phyloP scores from a whole-genome alignment of 257 asterid species.

The Striga asiatica region DNA sequence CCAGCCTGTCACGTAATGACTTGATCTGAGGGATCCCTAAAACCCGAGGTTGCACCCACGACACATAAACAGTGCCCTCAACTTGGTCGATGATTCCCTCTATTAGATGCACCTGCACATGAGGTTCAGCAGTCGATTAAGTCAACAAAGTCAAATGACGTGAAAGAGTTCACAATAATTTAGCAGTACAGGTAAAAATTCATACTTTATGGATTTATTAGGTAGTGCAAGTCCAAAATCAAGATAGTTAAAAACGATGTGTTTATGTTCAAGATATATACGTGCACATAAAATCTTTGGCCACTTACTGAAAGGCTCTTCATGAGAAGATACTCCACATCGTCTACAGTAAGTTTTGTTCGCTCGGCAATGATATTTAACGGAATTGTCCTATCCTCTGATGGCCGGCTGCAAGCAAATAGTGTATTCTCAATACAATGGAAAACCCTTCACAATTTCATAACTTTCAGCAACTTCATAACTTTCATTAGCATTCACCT shows the following conservation, averaged over 20 bases:
- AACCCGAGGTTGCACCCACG: constrained; percentile 98
- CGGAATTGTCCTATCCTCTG: constrained; percentile 93
- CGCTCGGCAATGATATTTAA: constrained; percentile 66
- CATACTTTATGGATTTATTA: no score
- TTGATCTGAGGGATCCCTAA: constrained; percentile 73
- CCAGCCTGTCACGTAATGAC: constrained; percentile 75
- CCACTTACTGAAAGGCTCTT: constrained; percentile 65
- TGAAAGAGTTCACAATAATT: neutral
- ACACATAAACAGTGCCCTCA: constrained; percentile 73
- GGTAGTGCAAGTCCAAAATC: no score
- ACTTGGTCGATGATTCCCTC: constrained; percentile 97
- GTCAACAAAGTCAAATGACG: neutral
- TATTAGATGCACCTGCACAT: constrained; percentile 73
- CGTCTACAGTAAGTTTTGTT: constrained; percentile 73
- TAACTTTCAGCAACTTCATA: no score
- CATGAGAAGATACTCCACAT: constrained; percentile 93
- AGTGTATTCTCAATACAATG: neutral
- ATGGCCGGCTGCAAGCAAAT: constrained; percentile 49
- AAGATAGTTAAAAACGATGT: neutral
- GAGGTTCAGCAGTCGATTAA: neutral
- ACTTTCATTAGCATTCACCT: constrained; percentile 31
- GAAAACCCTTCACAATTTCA: no score
- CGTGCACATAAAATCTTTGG: neutral
- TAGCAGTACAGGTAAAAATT: neutral
- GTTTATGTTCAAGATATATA: no score